A percentile compares a stretch with the other conserved stretches of the same genome.
Conservation (phyloP, 257 asterid species). For the Apocynum venetum region DNA sequence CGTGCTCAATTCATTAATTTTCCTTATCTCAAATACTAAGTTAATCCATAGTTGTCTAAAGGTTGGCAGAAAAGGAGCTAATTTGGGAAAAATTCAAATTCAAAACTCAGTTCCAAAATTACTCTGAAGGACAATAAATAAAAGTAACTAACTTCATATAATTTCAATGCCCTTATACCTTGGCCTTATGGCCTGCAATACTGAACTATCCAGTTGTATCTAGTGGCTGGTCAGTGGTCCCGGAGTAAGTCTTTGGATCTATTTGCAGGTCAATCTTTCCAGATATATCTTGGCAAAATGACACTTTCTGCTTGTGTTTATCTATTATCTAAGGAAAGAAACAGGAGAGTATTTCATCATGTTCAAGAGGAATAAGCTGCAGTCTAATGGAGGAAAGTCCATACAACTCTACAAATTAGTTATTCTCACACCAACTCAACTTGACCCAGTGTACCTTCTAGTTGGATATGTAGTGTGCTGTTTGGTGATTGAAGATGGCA, state of each 20-base stretch:
- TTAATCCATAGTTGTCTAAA: not conserved
- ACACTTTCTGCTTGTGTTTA: not conserved
- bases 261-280: not conserved
- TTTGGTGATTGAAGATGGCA: not conserved
- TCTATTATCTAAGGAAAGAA: not conserved
- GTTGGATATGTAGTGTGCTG: not conserved
- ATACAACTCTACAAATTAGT: not conserved
- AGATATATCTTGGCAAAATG: not conserved
- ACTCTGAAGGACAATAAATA: not conserved
- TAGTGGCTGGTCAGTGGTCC: not conserved
- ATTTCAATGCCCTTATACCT: not conserved
- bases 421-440: not conserved
- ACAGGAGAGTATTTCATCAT: not conserved
- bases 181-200: not conserved
- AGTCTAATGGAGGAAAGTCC: not conserved
- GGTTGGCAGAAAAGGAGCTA: not conserved
- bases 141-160: conserved; percentile 11
- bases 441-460: not conserved
- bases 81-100: too few species aligned
- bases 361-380: not conserved
- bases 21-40: not conserved
- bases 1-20: not conserved
- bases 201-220: not conserved
- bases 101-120: not conserved
- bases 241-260: not conserved